These are phyloP conservation scores for Vigna radiata DNA, from an alignment of 306 rosid species.

Conservation along the genomic window DNA sequence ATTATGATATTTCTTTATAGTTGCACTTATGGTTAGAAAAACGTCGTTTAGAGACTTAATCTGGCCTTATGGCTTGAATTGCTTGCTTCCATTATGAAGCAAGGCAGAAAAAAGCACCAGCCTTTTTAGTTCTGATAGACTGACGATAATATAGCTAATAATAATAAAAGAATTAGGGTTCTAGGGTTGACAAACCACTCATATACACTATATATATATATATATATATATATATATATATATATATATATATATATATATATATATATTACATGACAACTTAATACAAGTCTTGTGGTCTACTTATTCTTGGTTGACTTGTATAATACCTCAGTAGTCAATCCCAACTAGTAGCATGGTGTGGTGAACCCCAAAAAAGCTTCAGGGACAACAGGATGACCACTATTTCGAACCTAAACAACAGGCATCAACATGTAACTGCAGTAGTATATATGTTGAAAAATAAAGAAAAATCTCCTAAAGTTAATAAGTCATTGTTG, in stretches of 20 bases:
- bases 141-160: constrained; percentile 9
- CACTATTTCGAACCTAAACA: neutral
- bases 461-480: neutral
- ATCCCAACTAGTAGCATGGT: neutral
- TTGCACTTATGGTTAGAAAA: neutral
- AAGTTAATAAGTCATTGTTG: neutral
- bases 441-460: neutral
- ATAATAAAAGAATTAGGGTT: constrained; percentile 16
- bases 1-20: constrained; percentile 1
- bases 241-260: neutral
- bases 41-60: constrained; percentile 17
- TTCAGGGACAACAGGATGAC: neutral
- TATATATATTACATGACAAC: neutral
- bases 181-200: constrained; percentile 33
- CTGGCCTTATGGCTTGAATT: constrained; percentile 19
- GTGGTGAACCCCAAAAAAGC: neutral
- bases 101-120: neutral
- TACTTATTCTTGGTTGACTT: too few species aligned
- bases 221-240: neutral
- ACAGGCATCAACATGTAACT: neutral
- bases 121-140: constrained; percentile 6
- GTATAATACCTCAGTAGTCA: neutral
- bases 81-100: neutral
- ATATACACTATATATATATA: neutral
- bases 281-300: neutral